Base-by-base conservation (phyloP, 257 asterid genomes). In the Fraxinus americana region DNA sequence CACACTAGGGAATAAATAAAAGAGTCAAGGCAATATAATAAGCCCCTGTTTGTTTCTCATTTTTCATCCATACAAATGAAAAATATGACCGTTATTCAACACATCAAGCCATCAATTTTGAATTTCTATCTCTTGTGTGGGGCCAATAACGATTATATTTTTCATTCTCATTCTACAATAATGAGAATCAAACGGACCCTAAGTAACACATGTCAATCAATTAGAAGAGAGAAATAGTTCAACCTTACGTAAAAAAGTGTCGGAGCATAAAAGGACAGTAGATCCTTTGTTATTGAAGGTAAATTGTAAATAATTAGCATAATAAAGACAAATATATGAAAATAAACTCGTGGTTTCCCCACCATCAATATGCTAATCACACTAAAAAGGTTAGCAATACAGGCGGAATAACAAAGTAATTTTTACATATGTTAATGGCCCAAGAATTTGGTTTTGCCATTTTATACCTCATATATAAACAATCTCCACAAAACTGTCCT, bases 401-500 rank as follows among this genome's bases (percentile, higher is more conserved):
- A 1, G 12, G 29, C 10, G 7, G 66, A 16, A 7, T n/a, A 11
- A 19, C 12, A 17, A 67, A 67, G 14, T 3, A 7, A 30, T 30
- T 19, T 3, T 10, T 71, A 36, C 5, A 77, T 19, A 59, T 7
- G 11, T 63, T 25, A 21, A 61, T 23, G 35, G 34, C 67, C 68
- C 17, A 63, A 63, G 17, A 63, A n/a, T n/a, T n/a, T n/a, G n/a
- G n/a, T n/a, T n/a, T n/a, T n/a, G n/a, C 67, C 36, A 76, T 27
- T 54, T 39, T 61, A 67, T 89, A 96, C 99, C 97, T 93, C 97
- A 93, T 93, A 77, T 83, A 96, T 76, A 96, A 89, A 88, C 98
- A 96, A 84, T 96, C 99, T 73, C 99, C 99, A 83, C 99, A 96
- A 85, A 96, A 96, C 83, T 96, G 98, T 45, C 99, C 99, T 78